Base-by-base conservation (phyloP, 345 rosid species). In the Noccaea caerulescens region DNA sequence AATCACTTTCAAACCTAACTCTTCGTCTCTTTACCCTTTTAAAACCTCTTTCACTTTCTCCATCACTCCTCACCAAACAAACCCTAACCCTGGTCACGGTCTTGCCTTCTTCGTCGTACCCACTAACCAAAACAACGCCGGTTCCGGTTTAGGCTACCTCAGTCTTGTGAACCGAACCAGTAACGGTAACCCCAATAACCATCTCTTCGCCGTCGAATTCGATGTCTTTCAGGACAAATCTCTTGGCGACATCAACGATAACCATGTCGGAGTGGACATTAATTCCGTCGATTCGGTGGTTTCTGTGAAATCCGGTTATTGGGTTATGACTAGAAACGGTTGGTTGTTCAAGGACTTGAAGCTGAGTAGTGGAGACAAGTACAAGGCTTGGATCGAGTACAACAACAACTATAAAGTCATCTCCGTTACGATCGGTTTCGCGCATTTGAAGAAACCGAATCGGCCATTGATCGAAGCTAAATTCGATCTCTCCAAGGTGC, bases 251-350 rank as follows among this genome's bases (percentile, higher is more conserved):
- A 45, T 80, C 33, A 76, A 78, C 33, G 76, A 73, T 42, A 80
- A 82, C 46, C 85, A 78, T 64, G 82, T 84, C 38, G 82, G 87
- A 51, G 12, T 81, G 64, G 81, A 79, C 13, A 64, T 79, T 32
- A 76, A 82, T 7, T 73, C 83, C 10, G 68, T 80, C 13, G 38
- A 57, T 20, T 76, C 80, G 66, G 43, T 82, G 37, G 60, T 14
- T 38, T 59, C 82, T 13, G 41, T 23, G 1, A 77, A 72, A 60
- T 79, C 85, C 33, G 82, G 80, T 23, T 70, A 64, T 49, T 77
- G 77, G 79, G 42, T 52, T n/a, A 63, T 71, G 67, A 62, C 73
- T 6, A 74, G 56, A 42, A 61, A 23, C 3, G 73, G 72, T 4
- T 73, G 72, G 74, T 52, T 77, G 25, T 81, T 79, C 14, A 69